These are phyloP conservation scores for Rubia yunnanensis DNA, from an alignment of 257 asterid genomes.

Conservation along the genomic window DNA sequence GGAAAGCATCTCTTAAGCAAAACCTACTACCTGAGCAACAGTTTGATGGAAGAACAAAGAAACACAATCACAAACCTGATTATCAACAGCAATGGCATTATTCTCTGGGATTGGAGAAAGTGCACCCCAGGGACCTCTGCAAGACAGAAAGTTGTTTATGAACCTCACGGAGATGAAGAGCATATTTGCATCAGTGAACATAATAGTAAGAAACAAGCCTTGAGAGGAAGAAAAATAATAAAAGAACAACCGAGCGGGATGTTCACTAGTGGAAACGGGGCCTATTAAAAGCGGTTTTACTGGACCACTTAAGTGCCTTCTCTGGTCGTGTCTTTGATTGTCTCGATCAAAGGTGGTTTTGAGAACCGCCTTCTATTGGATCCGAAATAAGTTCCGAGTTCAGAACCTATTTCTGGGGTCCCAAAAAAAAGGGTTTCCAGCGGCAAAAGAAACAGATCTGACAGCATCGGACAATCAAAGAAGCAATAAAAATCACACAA, in stretches of 20 bases:
- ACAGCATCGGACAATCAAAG: no score
- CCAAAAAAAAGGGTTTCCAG: no score
- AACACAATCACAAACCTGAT: slow-evolving; percentile 42
- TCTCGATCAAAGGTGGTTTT: no score
- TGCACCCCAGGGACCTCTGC: slow-evolving; percentile 98
- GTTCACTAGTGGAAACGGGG: no score
- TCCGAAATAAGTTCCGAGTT: no score
- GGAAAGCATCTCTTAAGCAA: background rate
- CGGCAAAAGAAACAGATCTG: no score
- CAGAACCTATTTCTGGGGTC: no score
- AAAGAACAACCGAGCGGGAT: background rate
- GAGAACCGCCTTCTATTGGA: no score
- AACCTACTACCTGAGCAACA: slow-evolving; percentile 12
- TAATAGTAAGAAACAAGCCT: background rate
- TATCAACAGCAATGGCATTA: slow-evolving; percentile 75
- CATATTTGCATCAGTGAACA: slow-evolving; percentile 6
- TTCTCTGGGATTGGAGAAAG: slow-evolving; percentile 95
- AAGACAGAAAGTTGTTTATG: slow-evolving; percentile 14
- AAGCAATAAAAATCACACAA: no score
- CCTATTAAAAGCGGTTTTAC: no score
- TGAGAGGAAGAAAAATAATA: background rate
- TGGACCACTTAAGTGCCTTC: no score
- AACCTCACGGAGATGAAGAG: slow-evolving; percentile 6
- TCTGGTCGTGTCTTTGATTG: no score
- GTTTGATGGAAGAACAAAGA: slow-evolving; percentile 13